Evolutionary conservation across 306 rosid genomes (phyloP).

Genomic region (Comarum palustre): DNA sequence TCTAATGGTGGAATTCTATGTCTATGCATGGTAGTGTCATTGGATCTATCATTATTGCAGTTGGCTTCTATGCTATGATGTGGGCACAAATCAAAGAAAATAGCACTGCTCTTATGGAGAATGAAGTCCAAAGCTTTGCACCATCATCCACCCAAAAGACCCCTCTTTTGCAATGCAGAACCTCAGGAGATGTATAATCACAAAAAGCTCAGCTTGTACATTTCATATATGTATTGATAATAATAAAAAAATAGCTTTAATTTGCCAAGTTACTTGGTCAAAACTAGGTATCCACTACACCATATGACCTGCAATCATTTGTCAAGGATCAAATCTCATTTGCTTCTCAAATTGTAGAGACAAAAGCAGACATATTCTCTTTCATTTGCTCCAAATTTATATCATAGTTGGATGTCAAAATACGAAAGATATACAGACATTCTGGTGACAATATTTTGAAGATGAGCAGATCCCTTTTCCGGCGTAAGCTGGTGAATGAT

Average conservation of each 20-base stretch:
- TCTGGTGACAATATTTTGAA: not conserved
- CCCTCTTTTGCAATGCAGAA: not conserved
- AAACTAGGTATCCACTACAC: not conserved
- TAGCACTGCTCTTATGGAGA: not conserved
- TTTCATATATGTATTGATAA: not conserved
- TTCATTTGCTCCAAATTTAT: not conserved
- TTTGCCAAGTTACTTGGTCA: not conserved
- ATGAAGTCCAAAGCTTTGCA: slow-evolving; percentile 9
- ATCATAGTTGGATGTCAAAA: no score
- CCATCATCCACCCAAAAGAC: slow-evolving; percentile 10
- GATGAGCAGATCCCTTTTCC: not conserved
- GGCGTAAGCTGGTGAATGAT: not conserved
- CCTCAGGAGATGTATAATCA: not conserved
- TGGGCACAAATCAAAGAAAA: slow-evolving; percentile 14
- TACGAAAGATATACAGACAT: no score
- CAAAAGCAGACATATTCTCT: not conserved
- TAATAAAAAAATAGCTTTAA: no score
- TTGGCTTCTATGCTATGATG: slow-evolving; percentile 24
- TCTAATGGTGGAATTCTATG: not conserved
- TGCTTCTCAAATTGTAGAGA: not conserved
- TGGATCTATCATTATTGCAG: slow-evolving; percentile 21
- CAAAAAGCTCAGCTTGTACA: not conserved
- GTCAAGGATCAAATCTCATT: not conserved
- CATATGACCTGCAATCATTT: not conserved
- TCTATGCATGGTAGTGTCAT: slow-evolving; percentile 2